These are phyloP conservation scores for Fusarium anthophilum DNA, from an alignment of 2,329 filamentous ascomycete species.

Conservation along the genomic window DNA sequence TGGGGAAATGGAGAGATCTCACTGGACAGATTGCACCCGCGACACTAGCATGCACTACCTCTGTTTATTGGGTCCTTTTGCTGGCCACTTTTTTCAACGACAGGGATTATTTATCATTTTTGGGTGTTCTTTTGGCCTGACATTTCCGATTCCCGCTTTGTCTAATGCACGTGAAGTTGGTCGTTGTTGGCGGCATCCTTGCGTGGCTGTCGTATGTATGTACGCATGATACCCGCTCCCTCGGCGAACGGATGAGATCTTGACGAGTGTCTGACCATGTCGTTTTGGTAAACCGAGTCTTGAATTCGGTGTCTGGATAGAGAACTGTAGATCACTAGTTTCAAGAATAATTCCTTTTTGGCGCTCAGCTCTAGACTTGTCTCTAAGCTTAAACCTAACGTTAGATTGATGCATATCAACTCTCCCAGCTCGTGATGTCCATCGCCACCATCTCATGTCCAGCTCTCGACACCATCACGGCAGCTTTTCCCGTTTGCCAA, in stretches of 20 bases:
- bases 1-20: conserved; percentile 26
- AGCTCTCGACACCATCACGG: neutral
- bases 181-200: neutral
- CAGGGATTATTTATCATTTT: neutral
- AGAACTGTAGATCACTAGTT: neutral
- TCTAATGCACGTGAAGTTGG: conserved; percentile 1
- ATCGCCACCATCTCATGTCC: conserved; percentile 8
- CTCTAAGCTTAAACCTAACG: neutral
- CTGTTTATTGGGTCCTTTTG: neutral
- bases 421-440: neutral
- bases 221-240: neutral
- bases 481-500: conserved; percentile 15
- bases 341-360: neutral
- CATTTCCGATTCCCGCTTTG: neutral
- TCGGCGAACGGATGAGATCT: neutral
- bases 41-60: neutral
- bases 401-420: neutral
- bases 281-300: conserved; percentile 4
- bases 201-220: neutral
- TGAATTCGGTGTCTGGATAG: neutral
- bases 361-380: neutral
- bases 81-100: neutral
- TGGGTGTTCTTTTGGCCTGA: neutral
- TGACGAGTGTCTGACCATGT: neutral
- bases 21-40: conserved; percentile 14